Conservation (phyloP, 2,329 filamentous ascomycete genomes). For the Capronia coronata region DNA sequence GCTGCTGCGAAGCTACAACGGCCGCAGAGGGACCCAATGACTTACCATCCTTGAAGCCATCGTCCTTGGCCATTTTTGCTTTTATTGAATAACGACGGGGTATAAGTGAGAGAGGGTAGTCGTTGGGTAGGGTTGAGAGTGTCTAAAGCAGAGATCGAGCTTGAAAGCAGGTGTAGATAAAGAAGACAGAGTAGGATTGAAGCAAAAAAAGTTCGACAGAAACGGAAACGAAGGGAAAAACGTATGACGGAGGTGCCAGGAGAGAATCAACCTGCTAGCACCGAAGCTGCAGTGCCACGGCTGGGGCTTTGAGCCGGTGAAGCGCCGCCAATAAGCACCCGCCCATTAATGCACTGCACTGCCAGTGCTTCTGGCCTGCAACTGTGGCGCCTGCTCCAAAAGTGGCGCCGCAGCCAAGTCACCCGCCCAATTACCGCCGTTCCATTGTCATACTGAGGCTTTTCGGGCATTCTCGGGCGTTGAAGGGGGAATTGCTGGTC, state of each 20-base stretch:
- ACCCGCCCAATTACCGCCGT: constrained; percentile 17
- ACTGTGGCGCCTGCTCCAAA: constrained; percentile 10
- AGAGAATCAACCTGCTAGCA: too few species aligned
- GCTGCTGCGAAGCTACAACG: constrained; percentile 23
- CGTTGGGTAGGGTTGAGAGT: constrained; percentile 6
- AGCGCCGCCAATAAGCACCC: not conserved
- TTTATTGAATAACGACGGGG: not conserved
- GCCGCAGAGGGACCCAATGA: constrained; percentile 3
- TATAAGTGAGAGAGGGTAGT: constrained; percentile 6
- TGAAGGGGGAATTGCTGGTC: not conserved
- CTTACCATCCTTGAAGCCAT: constrained; percentile 26
- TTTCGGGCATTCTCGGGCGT: constrained; percentile 12
- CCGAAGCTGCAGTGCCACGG: constrained; percentile 2
- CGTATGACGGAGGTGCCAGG: constrained; percentile 21
- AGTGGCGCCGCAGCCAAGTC: constrained; percentile 5
- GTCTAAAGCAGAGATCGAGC: constrained; percentile 11
- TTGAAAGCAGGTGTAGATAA: constrained; percentile 13
- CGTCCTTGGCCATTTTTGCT: constrained; percentile 28
- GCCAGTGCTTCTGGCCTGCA: not conserved
- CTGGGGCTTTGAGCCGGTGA: not conserved
- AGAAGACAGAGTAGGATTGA: constrained; percentile 12
- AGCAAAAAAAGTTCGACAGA: constrained; percentile 19
- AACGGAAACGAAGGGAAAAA: constrained; percentile 15
- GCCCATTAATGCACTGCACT: not conserved
- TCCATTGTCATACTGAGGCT: constrained; percentile 10